phyloP scores from a whole-genome alignment of 2,329 filamentous ascomycete genomes.

The Mycosphaerella arachidis region DNA sequence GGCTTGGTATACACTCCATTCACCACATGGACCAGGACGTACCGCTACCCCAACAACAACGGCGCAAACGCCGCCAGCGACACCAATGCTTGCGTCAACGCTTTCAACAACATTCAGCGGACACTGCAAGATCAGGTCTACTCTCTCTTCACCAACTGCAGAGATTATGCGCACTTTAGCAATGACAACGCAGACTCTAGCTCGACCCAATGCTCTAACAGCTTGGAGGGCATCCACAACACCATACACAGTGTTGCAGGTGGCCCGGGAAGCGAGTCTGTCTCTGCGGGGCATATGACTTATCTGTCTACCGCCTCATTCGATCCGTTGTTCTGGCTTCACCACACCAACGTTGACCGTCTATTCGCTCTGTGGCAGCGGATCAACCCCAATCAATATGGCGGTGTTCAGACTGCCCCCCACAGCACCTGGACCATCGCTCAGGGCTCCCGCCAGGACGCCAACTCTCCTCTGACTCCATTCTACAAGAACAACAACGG shows the following conservation, averaged over 20 bases:
- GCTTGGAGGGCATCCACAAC: conserved; percentile 28
- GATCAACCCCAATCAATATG: conserved; percentile 25
- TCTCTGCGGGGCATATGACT: conserved; percentile 58
- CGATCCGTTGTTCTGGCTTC: conserved; percentile 76
- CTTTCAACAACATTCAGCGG: conserved; percentile 18
- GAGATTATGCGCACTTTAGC: conserved; percentile 23
- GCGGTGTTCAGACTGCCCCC: conserved; percentile 23
- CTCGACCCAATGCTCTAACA: conserved; percentile 21
- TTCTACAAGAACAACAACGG: conserved; percentile 58
- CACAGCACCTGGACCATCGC: conserved; percentile 30
- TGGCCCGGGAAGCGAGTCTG: conserved; percentile 15
- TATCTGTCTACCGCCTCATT: conserved; percentile 67
- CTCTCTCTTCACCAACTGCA: conserved; percentile 24
- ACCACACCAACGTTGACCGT: conserved; percentile 71
- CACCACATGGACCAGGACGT: conserved; percentile 20
- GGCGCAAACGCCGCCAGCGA: conserved; percentile 15
- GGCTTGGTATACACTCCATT: conserved; percentile 21
- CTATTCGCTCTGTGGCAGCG: conserved; percentile 72
- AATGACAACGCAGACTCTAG: conserved; percentile 23
- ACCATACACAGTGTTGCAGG: conserved; percentile 25
- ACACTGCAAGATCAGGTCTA: conserved; percentile 26
- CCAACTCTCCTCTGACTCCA: conserved; percentile 45
- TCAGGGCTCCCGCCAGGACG: conserved; percentile 20
- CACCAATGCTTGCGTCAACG: conserved; percentile 10
- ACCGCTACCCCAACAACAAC: conserved; percentile 26